These are phyloP conservation scores for Vanderwaltozyma tropicalis DNA, from an alignment of 805 yeast species.

Conservation along the genomic window DNA sequence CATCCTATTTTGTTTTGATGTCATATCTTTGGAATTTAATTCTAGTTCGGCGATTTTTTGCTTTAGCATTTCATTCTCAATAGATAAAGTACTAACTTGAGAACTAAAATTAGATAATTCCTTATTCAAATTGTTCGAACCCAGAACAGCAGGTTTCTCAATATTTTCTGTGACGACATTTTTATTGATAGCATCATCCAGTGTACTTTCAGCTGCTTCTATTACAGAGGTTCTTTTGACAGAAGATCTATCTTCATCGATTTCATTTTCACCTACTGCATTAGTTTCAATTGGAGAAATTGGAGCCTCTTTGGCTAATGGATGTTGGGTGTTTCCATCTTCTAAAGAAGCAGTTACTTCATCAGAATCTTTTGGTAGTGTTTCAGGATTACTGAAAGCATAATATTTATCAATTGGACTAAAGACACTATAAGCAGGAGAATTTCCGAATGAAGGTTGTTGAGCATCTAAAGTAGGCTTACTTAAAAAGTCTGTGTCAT, in stretches of 20 bases:
- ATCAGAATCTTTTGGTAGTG: neutral
- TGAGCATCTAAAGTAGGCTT: neutral
- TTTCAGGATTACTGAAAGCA: neutral
- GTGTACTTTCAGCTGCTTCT: too few relatives aligned
- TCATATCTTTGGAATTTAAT: conserved; percentile 9
- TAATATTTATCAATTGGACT: conserved; percentile 5
- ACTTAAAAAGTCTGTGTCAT: neutral
- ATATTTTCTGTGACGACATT: neutral
- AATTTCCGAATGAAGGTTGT: neutral
- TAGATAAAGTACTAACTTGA: conserved; percentile 20
- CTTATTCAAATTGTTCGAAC: conserved; percentile 12
- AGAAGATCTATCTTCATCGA: too few relatives aligned
- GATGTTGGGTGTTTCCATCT: too few relatives aligned
- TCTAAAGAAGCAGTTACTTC: neutral
- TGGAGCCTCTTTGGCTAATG: too few relatives aligned
- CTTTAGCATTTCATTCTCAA: conserved; percentile 29
- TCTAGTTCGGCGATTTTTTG: conserved; percentile 38
- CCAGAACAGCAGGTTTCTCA: neutral
- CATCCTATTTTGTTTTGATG: neutral
- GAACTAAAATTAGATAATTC: conserved; percentile 29
- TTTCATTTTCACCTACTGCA: too few relatives aligned
- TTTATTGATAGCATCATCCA: too few relatives aligned
- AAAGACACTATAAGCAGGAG: conserved; percentile 3
- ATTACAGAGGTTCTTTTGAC: too few relatives aligned
- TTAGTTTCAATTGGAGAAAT: too few relatives aligned